Conservation (phyloP, 805 yeast genomes). For the Wickerhamiella domercqiae region DNA sequence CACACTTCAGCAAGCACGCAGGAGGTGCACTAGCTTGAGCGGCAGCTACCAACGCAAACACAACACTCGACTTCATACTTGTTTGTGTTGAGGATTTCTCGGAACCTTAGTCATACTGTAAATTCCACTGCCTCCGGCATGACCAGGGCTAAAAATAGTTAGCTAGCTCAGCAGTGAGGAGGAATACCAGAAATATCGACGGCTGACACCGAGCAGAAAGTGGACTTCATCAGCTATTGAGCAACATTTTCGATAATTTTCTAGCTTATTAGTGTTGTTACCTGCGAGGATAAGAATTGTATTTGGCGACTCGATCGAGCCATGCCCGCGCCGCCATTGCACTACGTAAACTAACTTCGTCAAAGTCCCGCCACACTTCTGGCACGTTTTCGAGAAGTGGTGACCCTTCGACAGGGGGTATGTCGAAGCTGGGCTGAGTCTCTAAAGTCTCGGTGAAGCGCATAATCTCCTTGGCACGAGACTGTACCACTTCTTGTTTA, state of each 20-base stretch:
- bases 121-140: too few relatives aligned
- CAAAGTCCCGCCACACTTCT: constrained; percentile 7
- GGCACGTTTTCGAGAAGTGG: constrained; percentile 1
- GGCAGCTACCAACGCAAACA: constrained; percentile 28
- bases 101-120: too few relatives aligned
- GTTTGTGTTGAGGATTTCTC: not conserved
- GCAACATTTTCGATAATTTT: not conserved
- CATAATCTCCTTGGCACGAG: constrained; percentile 6
- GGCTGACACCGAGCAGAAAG: too few relatives aligned
- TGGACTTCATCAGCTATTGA: too few relatives aligned
- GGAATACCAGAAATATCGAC: too few relatives aligned
- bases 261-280: not conserved
- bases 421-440: constrained; percentile 4
- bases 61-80: constrained; percentile 20
- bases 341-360: constrained; percentile 14
- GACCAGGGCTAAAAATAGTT: too few relatives aligned
- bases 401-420: constrained; percentile 4
- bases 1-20: constrained; percentile 85
- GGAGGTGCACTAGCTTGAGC: constrained; percentile 60
- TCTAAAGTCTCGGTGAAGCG: constrained; percentile 8
- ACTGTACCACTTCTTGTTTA: constrained; percentile 3
- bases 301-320: constrained; percentile 7
- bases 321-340: constrained; percentile 9
- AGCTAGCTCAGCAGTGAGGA: too few relatives aligned
- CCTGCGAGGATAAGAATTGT: too few relatives aligned